A percentile compares a stretch with the other conserved stretches of the same genome.
These are phyloP conservation scores for Hymenoscyphus fructigenus DNA, from an alignment of 2,329 filamentous ascomycete genomes.

Conservation along the genomic window DNA sequence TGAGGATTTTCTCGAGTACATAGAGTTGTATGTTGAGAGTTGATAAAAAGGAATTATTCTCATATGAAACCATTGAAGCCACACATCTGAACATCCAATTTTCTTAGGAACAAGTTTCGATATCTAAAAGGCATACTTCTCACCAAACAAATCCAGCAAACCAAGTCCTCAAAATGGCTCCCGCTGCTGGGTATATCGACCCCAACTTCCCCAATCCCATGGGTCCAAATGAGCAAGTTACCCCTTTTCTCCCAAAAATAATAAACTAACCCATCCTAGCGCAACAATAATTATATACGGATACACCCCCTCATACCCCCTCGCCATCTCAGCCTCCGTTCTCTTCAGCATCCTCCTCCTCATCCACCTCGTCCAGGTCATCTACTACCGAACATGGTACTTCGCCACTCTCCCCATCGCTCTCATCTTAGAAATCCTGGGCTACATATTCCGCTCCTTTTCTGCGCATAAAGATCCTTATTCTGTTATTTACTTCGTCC, in stretches of 20 bases:
- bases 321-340: slow-evolving; percentile 44
- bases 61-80: no score
- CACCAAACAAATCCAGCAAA: no score
- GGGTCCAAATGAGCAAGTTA: slow-evolving; percentile 6
- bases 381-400: slow-evolving; percentile 45
- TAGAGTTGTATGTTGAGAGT: no score
- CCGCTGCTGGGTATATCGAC: not conserved
- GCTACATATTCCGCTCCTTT: slow-evolving; percentile 50
- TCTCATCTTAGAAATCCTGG: slow-evolving; percentile 49
- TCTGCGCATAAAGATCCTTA: slow-evolving; percentile 52
- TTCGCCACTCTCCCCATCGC: slow-evolving; percentile 47
- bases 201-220: slow-evolving; percentile 8
- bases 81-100: no score
- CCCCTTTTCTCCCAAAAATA: not conserved
- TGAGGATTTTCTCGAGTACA: no score
- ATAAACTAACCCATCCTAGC: not conserved
- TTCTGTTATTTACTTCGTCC: slow-evolving; percentile 53
- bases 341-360: slow-evolving; percentile 45
- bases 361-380: slow-evolving; percentile 40
- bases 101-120: no score
- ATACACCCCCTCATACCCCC: slow-evolving; percentile 40
- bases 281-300: slow-evolving; percentile 7
- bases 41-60: no score
- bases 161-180: no score
- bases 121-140: no score